These are phyloP conservation scores for Zizania palustris DNA, from an alignment of 202 grass and related monocot species.

Conservation along the genomic window DNA sequence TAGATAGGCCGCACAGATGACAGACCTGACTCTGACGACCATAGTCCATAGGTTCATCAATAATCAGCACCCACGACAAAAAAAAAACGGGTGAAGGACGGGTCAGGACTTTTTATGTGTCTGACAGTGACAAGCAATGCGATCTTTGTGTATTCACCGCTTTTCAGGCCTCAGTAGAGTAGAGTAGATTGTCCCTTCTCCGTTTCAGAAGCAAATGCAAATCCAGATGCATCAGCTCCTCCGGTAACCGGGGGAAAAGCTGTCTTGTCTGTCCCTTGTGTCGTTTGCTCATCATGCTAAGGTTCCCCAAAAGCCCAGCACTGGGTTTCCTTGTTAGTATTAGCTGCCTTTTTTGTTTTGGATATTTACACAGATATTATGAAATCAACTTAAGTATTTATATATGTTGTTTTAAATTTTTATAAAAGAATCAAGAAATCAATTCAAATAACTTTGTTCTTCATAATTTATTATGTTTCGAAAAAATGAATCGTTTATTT, in stretches of 20 bases:
- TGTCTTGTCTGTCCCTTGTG: background rate
- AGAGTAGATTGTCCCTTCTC: slow-evolving; percentile 16
- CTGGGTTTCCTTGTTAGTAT: background rate
- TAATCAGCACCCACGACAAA: background rate
- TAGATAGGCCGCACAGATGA: no score
- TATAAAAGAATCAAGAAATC: no score
- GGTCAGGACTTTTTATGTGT: slow-evolving; percentile 7
- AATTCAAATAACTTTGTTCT: no score
- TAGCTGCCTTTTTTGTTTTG: background rate
- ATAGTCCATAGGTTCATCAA: no score
- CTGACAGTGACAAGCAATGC: no score
- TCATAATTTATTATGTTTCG: no score
- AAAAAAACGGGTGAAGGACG: background rate
- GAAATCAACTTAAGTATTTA: no score
- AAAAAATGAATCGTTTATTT: no score
- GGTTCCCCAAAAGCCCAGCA: background rate
- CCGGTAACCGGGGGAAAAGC: background rate
- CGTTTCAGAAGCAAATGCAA: background rate
- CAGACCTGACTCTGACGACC: no score
- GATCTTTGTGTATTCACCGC: slow-evolving; percentile 12
- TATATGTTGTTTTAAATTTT: no score
- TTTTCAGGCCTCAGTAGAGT: slow-evolving; percentile 34
- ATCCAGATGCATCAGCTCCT: background rate
- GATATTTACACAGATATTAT: no score
- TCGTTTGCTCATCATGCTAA: background rate